A percentile compares a stretch with the other conserved stretches of the same genome.
Evolutionary conservation across 805 yeast species (phyloP).

Genomic region (Wickerhamiella occidentalis): DNA sequence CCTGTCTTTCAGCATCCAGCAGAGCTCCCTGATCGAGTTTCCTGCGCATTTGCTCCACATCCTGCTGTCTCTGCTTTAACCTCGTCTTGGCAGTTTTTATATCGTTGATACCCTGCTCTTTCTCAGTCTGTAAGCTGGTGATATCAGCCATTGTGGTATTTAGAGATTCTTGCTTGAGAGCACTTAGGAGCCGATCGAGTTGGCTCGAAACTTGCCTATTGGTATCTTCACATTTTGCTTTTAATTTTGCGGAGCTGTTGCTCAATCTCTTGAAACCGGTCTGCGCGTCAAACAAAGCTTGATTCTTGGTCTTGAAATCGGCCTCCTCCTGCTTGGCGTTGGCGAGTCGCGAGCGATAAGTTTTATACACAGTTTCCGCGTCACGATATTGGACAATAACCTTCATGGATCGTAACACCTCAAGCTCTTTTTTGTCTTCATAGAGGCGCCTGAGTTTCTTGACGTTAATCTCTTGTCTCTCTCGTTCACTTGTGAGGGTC

Average conservation of each 20-base stretch:
- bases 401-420: slow-evolving; percentile 1
- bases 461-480: slow-evolving; percentile 13
- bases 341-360: slow-evolving; percentile 9
- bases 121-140: not conserved
- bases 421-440: slow-evolving; percentile 7
- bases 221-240: not conserved
- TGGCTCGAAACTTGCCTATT: not conserved
- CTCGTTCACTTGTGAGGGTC: slow-evolving; percentile 1
- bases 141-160: not conserved
- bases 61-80: not conserved
- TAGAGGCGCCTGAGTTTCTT: slow-evolving; percentile 4
- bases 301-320: not conserved
- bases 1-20: not conserved
- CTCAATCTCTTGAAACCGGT: not conserved
- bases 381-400: not conserved
- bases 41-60: not conserved
- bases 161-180: not conserved
- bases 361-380: slow-evolving; percentile 26
- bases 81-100: not conserved
- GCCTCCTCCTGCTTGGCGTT: not conserved
- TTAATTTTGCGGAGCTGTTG: not conserved
- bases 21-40: slow-evolving; percentile 1
- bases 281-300: not conserved
- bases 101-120: not conserved
- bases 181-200: not conserved